phyloP scores from a whole-genome alignment of 2,329 filamentous ascomycete genomes.

The Trichoderma cornu-damae region DNA sequence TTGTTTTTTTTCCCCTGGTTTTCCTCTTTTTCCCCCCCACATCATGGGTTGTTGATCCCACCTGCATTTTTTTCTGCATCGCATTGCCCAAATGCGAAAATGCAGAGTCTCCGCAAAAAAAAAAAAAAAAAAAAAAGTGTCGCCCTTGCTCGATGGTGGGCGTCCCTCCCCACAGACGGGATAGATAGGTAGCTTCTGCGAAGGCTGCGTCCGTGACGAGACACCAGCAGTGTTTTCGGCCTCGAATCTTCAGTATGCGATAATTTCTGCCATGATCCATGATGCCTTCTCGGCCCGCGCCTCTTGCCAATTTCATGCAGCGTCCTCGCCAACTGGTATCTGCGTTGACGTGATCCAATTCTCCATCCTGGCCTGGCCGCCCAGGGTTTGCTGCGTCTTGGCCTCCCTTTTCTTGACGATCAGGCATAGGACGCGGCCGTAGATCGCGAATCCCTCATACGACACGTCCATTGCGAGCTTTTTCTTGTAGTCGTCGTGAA shows the following conservation, averaged over 20 bases:
- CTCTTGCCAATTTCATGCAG: slow-evolving; percentile 22
- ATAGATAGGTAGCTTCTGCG: background rate
- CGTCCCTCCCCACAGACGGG: no score
- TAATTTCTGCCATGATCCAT: background rate
- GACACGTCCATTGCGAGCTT: slow-evolving; percentile 79
- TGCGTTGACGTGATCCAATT: slow-evolving; percentile 83
- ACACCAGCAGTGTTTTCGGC: background rate
- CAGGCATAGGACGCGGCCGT: slow-evolving; percentile 85
- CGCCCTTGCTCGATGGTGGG: background rate
- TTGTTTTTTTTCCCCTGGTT: no score
- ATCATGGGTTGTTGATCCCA: background rate
- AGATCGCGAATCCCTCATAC: slow-evolving; percentile 95
- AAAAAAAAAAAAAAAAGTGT: no score
- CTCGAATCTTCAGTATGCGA: background rate
- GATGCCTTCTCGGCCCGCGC: background rate
- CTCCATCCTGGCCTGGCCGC: slow-evolving; percentile 69
- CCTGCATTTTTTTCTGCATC: background rate
- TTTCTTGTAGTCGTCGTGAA: slow-evolving; percentile 70
- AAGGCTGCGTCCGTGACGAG: background rate
- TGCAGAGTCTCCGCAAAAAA: background rate
- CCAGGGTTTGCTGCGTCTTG: slow-evolving; percentile 38
- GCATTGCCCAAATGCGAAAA: background rate
- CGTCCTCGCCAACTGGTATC: slow-evolving; percentile 42
- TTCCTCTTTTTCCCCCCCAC: no score
- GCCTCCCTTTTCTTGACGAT: slow-evolving; percentile 73